Evolutionary conservation across 192 early-diverging fungal genomes (phyloP).

Genomic region (Paraglomus occultum): DNA sequence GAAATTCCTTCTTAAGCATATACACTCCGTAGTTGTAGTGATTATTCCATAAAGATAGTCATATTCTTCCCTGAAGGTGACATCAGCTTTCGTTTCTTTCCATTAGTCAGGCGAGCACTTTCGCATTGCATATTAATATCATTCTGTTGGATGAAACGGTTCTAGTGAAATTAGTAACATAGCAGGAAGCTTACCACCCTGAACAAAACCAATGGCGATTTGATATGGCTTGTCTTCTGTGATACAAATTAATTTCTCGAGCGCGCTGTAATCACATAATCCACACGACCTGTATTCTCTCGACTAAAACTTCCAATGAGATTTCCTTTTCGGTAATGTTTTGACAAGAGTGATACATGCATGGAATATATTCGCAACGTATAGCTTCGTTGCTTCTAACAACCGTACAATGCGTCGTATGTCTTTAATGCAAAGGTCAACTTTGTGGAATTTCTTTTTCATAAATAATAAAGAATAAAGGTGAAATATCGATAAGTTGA

Average conservation of each 20-base stretch:
- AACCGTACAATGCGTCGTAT: neutral
- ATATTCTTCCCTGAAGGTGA: neutral
- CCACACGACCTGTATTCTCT: constrained; percentile 4
- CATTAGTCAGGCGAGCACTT: neutral
- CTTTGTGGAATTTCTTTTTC: neutral
- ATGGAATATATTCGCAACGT: constrained; percentile 9
- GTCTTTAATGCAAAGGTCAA: constrained; percentile 4
- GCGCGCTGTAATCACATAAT: neutral
- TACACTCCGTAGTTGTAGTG: neutral
- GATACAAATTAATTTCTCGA: constrained; percentile 6
- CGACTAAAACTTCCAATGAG: neutral
- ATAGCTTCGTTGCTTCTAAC: constrained; percentile 1
- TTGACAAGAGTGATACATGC: neutral
- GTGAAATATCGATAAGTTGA: too few species aligned
- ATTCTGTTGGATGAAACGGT: neutral
- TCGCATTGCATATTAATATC: neutral
- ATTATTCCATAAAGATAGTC: constrained; percentile 13
- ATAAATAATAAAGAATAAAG: neutral
- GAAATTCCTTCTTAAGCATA: neutral
- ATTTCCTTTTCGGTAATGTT: too few species aligned
- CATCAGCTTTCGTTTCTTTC: neutral
- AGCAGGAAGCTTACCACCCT: neutral
- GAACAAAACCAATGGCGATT: neutral
- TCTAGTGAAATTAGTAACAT: too few species aligned
- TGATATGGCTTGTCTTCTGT: neutral